Base-by-base conservation (phyloP, 1,284 basidiomycete species). In the Boletellus deceptivus region DNA sequence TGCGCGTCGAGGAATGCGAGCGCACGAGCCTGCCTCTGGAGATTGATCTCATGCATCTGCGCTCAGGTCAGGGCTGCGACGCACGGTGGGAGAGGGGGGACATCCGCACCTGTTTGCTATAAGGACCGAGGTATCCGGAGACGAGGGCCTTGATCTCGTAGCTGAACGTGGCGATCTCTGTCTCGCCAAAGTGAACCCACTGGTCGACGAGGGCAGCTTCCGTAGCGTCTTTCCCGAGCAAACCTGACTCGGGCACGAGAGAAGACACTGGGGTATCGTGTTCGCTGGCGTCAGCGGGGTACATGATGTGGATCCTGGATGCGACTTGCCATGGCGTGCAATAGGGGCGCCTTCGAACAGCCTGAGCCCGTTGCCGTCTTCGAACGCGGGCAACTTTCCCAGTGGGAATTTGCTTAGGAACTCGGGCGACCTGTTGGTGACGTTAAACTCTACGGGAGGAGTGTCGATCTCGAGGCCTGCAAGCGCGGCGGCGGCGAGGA, bases 311-410 rank as follows among this genome's bases (percentile, higher is more conserved):
- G 11, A 11, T 11, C 7, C 2, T 25, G 7, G 10, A 16, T n/a
- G 16, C 34, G 8, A 78, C 81, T 75, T 66, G 78, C 83, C 70
- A 68, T 83, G 80, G 55, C 73, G 75, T 33, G 81, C 76, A 61
- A 86, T 84, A 53, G 83, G 72, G 39, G 72, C 70, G 25, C 72
- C 72, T 73, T 86, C 84, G 57, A 72, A 70, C 54, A 86, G 65
- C 58, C 64, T 65, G 61, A 78, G 69, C 45, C 80, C 81, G 50
- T 81, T 74, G 42, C 68, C 60, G 51, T 68, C 70, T 65, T 81
- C 78, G 55, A 86, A 80, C 22, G 72, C 74, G 27, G 84, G 84
- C 47, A 82, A 55, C 70, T 76, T 75, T 48, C 74, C 78, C 49
- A 72, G 37, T 16, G 74, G 75, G 64, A 77, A 79, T 64, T 80